phyloP scores from a whole-genome alignment of 352 stramenopile species.

The Phytophthora sojae region DNA sequence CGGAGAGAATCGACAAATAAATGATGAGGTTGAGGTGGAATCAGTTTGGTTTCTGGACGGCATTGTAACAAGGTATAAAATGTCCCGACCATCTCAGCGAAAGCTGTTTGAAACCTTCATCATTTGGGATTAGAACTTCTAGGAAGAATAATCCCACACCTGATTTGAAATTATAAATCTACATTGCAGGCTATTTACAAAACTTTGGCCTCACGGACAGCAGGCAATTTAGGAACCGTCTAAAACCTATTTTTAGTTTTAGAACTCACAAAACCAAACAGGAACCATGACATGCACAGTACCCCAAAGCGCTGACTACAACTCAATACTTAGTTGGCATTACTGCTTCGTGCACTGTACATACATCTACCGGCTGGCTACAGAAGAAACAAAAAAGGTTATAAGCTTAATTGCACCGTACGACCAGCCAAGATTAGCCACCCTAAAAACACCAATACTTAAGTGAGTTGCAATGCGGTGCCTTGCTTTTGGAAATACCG shows the following conservation, averaged over 20 bases:
- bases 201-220: neutral
- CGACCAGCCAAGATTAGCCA: too few relatives aligned
- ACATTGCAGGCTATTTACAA: neutral
- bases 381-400: too few relatives aligned
- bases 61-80: conserved; percentile 83
- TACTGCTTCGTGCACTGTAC: too few relatives aligned
- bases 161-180: conserved; percentile 23
- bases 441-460: too few relatives aligned
- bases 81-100: conserved; percentile 79
- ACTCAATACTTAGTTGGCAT: too few relatives aligned
- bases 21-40: conserved; percentile 34
- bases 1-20: neutral
- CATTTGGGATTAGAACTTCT: conserved; percentile 89
- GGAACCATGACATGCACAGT: too few relatives aligned
- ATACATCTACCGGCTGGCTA: too few relatives aligned
- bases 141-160: conserved; percentile 86
- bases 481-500: too few relatives aligned
- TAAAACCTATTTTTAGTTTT: neutral
- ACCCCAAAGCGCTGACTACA: too few relatives aligned
- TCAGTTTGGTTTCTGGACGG: conserved; percentile 80
- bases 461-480: too few relatives aligned
- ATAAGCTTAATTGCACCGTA: too few relatives aligned
- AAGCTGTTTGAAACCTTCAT: conserved; percentile 82
- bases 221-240: neutral
- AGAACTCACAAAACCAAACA: too few relatives aligned